A percentile compares a stretch with the other conserved stretches of the same genome.
Evolutionary conservation across 371 early-diverging fungal genomes (phyloP).

Genomic region (Mortierella sp.): DNA sequence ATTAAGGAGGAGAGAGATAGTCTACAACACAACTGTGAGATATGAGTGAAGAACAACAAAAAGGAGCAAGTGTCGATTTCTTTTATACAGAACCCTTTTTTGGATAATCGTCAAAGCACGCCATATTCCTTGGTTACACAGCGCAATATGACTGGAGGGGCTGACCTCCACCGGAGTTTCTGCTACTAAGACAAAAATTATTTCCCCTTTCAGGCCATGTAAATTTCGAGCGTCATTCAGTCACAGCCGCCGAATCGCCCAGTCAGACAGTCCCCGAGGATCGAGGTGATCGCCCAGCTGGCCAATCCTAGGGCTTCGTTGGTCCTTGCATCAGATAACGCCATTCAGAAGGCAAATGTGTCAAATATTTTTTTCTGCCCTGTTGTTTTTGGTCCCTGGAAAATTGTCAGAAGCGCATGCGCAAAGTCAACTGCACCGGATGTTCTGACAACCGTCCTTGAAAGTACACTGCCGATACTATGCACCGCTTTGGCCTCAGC

Average conservation of each 20-base stretch:
- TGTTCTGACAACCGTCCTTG: too few relatives aligned
- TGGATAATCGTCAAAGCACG: neutral
- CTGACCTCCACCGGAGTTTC: neutral
- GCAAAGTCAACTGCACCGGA: too few relatives aligned
- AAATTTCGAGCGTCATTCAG: neutral
- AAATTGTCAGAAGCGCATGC: too few relatives aligned
- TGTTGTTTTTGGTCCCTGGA: neutral
- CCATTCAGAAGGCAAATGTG: neutral
- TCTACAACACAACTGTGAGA: neutral
- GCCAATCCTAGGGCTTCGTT: neutral
- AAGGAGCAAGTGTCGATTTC: neutral
- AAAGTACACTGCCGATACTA: too few relatives aligned
- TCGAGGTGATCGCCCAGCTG: neutral
- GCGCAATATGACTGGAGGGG: neutral
- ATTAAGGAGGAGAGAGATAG: too few relatives aligned
- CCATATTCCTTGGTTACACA: neutral
- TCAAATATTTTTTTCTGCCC: too few relatives aligned
- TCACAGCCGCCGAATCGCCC: neutral
- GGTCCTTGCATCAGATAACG: neutral
- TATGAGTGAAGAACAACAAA: neutral
- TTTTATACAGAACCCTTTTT: neutral
- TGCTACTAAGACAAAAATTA: neutral
- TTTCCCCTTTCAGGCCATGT: neutral
- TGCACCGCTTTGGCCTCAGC: too few relatives aligned
- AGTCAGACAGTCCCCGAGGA: neutral